A percentile compares a stretch with the other conserved stretches of the same genome.
Evolutionary conservation across 2,329 filamentous ascomycete species (phyloP).

Genomic region (Venturiaceae sp.): DNA sequence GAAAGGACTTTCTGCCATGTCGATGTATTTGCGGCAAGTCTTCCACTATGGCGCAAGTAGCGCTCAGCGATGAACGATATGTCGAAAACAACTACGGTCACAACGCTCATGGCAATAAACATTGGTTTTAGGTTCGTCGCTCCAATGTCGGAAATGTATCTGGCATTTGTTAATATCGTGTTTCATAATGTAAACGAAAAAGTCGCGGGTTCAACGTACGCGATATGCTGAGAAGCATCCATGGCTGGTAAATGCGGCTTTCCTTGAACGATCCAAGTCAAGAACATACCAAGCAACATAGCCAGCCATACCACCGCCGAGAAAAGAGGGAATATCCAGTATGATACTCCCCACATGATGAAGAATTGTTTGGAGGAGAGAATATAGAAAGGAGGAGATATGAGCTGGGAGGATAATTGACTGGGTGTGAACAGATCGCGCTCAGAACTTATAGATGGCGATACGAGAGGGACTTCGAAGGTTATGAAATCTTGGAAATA

Average conservation of each 20-base stretch:
- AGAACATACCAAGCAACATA: constrained; percentile 59
- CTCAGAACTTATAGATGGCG: background rate
- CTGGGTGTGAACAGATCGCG: background rate
- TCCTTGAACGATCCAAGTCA: constrained; percentile 57
- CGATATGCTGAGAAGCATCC: constrained; percentile 47
- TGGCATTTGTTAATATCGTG: constrained; percentile 4
- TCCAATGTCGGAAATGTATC: constrained; percentile 42
- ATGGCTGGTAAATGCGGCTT: constrained; percentile 52
- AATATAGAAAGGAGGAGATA: background rate
- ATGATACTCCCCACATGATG: constrained; percentile 33
- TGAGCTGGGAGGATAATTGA: background rate
- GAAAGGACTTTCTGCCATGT: constrained; percentile 53
- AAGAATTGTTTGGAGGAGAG: background rate
- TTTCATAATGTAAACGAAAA: background rate
- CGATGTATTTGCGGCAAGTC: constrained; percentile 60
- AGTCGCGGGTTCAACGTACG: constrained; percentile 42
- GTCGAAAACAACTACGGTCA: constrained; percentile 74
- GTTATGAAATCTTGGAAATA: background rate
- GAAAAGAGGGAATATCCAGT: constrained; percentile 58
- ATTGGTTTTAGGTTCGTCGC: constrained; percentile 59
- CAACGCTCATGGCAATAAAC: constrained; percentile 61
- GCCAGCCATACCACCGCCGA: constrained; percentile 43
- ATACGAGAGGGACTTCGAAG: background rate
- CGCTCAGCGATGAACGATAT: constrained; percentile 72
- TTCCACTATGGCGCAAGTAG: constrained; percentile 72